A percentile compares a stretch with the other conserved stretches of the same genome.
These are phyloP conservation scores for Penicillium fimorum DNA, from an alignment of 495 filamentous ascomycete genomes.

Conservation along the genomic window DNA sequence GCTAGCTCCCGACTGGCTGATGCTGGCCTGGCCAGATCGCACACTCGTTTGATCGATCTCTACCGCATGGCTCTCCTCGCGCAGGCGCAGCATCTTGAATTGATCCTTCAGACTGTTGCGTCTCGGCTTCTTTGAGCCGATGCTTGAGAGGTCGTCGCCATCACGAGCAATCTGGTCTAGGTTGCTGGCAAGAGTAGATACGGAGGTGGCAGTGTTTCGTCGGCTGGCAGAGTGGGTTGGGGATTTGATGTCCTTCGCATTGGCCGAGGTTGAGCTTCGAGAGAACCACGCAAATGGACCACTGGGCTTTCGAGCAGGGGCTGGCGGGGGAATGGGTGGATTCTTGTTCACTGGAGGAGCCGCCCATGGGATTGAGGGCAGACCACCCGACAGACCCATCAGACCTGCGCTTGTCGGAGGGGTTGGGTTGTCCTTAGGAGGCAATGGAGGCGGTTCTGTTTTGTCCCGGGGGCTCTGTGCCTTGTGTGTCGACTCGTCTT, in stretches of 20 bases:
- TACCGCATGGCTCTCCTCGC: slow-evolving; percentile 67
- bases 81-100: slow-evolving; percentile 79
- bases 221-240: slow-evolving; percentile 49
- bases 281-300: slow-evolving; percentile 86
- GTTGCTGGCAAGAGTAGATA: slow-evolving; percentile 71
- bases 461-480: slow-evolving; percentile 24
- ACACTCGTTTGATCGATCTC: slow-evolving; percentile 39
- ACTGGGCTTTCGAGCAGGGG: slow-evolving; percentile 63
- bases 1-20: slow-evolving; percentile 53
- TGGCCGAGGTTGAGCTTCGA: slow-evolving; percentile 58
- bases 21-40: slow-evolving; percentile 42
- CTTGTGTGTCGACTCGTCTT: slow-evolving; percentile 36
- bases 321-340: slow-evolving; percentile 41
- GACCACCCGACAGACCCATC: slow-evolving; percentile 48
- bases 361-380: slow-evolving; percentile 55
- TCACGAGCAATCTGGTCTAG: slow-evolving; percentile 71
- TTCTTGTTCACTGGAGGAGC: slow-evolving; percentile 41
- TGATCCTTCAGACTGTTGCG: slow-evolving; percentile 77
- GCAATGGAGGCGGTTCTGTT: slow-evolving; percentile 49
- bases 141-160: slow-evolving; percentile 50
- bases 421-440: slow-evolving; percentile 47
- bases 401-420: slow-evolving; percentile 40
- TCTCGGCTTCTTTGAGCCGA: slow-evolving; percentile 44
- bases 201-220: slow-evolving; percentile 72
- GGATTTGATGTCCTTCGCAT: slow-evolving; percentile 55